Conservation (phyloP, 805 yeast species). For the Suhomyces emberorum region DNA sequence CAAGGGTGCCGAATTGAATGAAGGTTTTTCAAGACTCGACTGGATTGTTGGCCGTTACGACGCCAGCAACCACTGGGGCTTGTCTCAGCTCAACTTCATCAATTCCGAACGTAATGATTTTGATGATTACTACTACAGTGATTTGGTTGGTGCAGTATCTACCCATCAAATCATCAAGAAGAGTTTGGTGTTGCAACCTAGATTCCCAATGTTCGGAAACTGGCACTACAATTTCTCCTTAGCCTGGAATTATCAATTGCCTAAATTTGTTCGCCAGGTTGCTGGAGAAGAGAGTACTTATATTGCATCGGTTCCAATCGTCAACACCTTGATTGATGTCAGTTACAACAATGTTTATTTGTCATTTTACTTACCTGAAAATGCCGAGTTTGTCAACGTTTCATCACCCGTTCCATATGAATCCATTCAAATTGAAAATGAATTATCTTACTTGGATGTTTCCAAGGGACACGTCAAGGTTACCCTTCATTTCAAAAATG, state of each 20-base stretch:
- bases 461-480: slow-evolving; percentile 75
- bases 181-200: slow-evolving; percentile 64
- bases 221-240: slow-evolving; percentile 95
- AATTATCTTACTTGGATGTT: slow-evolving; percentile 68
- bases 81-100: slow-evolving; percentile 58
- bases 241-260: slow-evolving; percentile 78
- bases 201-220: slow-evolving; percentile 94
- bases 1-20: slow-evolving; percentile 62
- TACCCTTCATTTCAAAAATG: slow-evolving; percentile 53
- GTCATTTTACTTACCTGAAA: slow-evolving; percentile 80
- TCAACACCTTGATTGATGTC: slow-evolving; percentile 70
- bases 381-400: slow-evolving; percentile 58
- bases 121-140: slow-evolving; percentile 72
- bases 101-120: slow-evolving; percentile 38
- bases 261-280: slow-evolving; percentile 47
- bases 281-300: slow-evolving; percentile 44
- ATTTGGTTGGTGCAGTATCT: slow-evolving; percentile 90
- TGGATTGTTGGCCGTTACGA: slow-evolving; percentile 61
- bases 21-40: slow-evolving; percentile 78
- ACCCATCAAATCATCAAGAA: slow-evolving; percentile 53
- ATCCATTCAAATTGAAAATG: slow-evolving; percentile 27
- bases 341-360: slow-evolving; percentile 60
- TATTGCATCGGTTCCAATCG: slow-evolving; percentile 62
- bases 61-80: slow-evolving; percentile 49
- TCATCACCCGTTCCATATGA: slow-evolving; percentile 51